These are phyloP conservation scores for Cicer chorassanicum DNA, from an alignment of 306 rosid species.

Conservation along the genomic window DNA sequence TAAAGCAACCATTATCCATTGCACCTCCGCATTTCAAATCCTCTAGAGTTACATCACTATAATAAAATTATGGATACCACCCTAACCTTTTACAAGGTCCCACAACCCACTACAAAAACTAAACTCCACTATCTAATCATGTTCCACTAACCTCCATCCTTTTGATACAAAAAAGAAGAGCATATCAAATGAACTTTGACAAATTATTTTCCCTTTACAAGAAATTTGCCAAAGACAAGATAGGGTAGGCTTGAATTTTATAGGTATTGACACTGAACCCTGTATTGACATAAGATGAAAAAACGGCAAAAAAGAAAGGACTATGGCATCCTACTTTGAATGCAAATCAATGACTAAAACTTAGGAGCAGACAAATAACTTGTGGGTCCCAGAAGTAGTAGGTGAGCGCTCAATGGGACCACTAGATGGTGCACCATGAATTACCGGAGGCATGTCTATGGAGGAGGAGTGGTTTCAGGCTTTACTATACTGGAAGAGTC, in stretches of 20 bases:
- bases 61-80: conserved; percentile 48
- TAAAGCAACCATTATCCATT: conserved; percentile 63
- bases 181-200: conserved; percentile 80
- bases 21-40: conserved; percentile 50
- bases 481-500: conserved; percentile 75
- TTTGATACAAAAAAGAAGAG: conserved; percentile 59
- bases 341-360: conserved; percentile 53
- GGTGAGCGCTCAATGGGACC: conserved; percentile 45
- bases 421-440: conserved; percentile 19
- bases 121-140: conserved; percentile 70
- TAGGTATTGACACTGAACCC: conserved; percentile 72
- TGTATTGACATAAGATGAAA: conserved; percentile 65
- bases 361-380: conserved; percentile 51
- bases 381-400: conserved; percentile 56
- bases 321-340: conserved; percentile 92
- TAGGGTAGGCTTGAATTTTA: conserved; percentile 59
- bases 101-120: conserved; percentile 78
- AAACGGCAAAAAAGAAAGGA: conserved; percentile 55
- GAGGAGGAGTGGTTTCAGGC: conserved; percentile 82
- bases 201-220: conserved; percentile 61
- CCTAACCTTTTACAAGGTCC: conserved; percentile 70
- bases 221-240: conserved; percentile 60
- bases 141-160: conserved; percentile 78
- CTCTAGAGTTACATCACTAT: conserved; percentile 52
- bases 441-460: conserved; percentile 52